Base-by-base conservation (phyloP, 2,329 filamentous ascomycete genomes). In the Venturia carpophila region DNA sequence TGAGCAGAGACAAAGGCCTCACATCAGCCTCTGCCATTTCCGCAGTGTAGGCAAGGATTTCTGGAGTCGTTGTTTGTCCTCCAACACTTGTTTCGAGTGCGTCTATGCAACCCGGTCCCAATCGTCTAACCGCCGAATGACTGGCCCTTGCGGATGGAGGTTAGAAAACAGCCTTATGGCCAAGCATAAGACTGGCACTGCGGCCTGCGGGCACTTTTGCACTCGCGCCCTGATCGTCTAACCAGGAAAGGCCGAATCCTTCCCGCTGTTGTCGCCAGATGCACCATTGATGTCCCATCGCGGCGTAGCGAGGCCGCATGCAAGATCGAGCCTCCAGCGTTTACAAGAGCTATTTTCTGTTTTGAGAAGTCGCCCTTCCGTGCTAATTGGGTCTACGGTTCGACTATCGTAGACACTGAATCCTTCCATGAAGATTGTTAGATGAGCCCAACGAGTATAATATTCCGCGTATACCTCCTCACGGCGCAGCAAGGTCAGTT, bases 241-340 rank as follows among this genome's bases (percentile, higher is more conserved):
- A 10, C 37, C 19, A 37, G 52, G 11, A n/a, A 34, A 56, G 27
- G 52, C 30, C 37, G 30, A 37, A 56, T 34, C 19, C 52, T 21
- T 56, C 30, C 52, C 52, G 52, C 21, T 56, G 27, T n/a, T 15
- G 52, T 37, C 30, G 52, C 52, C 52, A 56, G 52, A 34, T 55
- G 24, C 49, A 55, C 49, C 49, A 55, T 55, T 55, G 13, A 56
- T 37, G 52, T 34, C 30, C 52, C 30, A 5, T 37, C 37, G 52
- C n/a, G 52, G 52, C 52, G 52, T 56, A 56, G 21, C 52, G 52
- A 37, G n/a, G 3, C 52, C 52, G 30, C 52, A 37, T 55, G 49
- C 49, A 55, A 55, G 49, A 55, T 55, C 24, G 52, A 56, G 27
- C 52, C 52, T 56, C 37, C 52, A 56, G 52, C 52, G 52, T 56